Evolutionary conservation across 1,139 yeast genomes (phyloP).

Genomic region (Eremothecium cymbalariae): DNA sequence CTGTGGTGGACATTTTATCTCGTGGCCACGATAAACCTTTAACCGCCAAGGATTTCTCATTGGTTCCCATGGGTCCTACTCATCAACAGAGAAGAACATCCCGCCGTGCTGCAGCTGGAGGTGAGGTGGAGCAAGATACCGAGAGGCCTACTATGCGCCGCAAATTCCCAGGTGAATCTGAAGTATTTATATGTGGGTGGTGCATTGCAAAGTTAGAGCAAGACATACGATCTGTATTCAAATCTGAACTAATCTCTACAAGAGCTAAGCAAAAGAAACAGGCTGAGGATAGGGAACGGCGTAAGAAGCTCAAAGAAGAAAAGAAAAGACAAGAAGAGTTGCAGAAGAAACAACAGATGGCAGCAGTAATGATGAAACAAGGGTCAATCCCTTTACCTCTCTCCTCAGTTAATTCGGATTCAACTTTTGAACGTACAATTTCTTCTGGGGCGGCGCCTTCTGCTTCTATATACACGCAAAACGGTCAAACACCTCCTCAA

Average conservation of each 20-base stretch:
- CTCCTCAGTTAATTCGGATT: background rate
- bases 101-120: constrained; percentile 16
- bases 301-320: constrained; percentile 20
- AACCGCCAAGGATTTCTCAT: constrained; percentile 11
- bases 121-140: constrained; percentile 8
- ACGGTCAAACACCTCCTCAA: no score
- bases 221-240: constrained; percentile 21
- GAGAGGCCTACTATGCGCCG: constrained; percentile 26
- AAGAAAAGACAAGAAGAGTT: constrained; percentile 12
- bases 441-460: constrained; percentile 1
- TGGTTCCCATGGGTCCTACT: constrained; percentile 15
- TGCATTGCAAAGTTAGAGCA: constrained; percentile 22
- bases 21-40: constrained; percentile 16
- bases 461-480: no score
- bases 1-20: constrained; percentile 8
- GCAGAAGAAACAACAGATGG: constrained; percentile 1
- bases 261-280: constrained; percentile 22
- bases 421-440: background rate
- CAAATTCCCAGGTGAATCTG: constrained; percentile 17
- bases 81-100: constrained; percentile 21
- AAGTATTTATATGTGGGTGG: constrained; percentile 23
- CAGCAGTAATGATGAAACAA: constrained; percentile 5
- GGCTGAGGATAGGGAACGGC: constrained; percentile 26
- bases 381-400: background rate
- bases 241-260: constrained; percentile 21